Percentiles rank a stretch among this genome's conserved stretches.
Conservation (phyloP, 345 rosid species). For the Sonneratia caseolaris region DNA sequence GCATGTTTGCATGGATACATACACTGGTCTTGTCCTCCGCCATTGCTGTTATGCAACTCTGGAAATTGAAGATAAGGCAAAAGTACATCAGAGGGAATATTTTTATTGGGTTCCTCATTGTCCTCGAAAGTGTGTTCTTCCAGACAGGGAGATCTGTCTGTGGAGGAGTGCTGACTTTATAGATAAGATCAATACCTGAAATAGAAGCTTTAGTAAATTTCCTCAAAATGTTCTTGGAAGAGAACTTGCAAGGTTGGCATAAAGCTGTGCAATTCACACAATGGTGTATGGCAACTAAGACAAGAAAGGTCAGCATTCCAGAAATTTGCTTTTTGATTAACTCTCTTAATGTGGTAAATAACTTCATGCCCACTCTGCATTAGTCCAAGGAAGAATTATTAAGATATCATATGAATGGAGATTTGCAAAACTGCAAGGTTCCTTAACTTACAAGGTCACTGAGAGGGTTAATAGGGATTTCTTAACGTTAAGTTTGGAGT, state of each 20-base stretch:
- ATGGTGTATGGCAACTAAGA: conserved; percentile 5
- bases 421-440: neutral
- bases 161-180: neutral
- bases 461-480: neutral
- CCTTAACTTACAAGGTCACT: conserved; percentile 5
- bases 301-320: neutral
- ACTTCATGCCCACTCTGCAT: neutral
- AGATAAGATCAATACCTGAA: no score
- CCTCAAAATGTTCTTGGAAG: conserved; percentile 6
- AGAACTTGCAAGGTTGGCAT: conserved; percentile 13
- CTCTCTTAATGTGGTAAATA: neutral
- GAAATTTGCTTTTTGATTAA: neutral
- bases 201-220: conserved; percentile 2
- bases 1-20: neutral
- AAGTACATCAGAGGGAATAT: neutral
- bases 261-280: conserved; percentile 14
- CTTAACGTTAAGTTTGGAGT: conserved; percentile 5
- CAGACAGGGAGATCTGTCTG: neutral
- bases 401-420: neutral
- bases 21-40: conserved; percentile 11
- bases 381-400: neutral
- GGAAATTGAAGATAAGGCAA: neutral
- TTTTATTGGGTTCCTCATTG: neutral
- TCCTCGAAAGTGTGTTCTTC: neutral
- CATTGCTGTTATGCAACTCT: conserved; percentile 2